These are phyloP conservation scores for Monosporascus sp. DNA, from an alignment of 2,329 filamentous ascomycete species.

Conservation along the genomic window DNA sequence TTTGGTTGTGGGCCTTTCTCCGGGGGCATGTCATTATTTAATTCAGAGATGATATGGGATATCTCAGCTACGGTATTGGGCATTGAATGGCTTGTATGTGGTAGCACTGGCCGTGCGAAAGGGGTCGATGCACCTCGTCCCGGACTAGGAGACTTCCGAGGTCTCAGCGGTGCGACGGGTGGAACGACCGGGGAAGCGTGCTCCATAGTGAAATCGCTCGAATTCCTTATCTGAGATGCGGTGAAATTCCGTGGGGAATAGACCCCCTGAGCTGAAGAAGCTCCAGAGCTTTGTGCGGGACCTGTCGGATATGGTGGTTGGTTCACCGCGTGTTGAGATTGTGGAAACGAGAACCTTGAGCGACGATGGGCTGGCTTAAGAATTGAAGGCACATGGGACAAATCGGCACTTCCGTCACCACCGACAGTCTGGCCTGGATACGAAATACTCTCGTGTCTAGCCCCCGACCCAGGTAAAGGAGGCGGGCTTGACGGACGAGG, in stretches of 20 bases:
- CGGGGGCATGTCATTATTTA: conserved; percentile 1
- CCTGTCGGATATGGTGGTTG: background rate
- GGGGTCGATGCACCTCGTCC: conserved; percentile 2
- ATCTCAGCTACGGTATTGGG: conserved; percentile 6
- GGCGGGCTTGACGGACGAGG: conserved; percentile 1
- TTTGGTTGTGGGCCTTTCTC: background rate
- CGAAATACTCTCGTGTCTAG: conserved; percentile 17
- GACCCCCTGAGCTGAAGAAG: background rate
- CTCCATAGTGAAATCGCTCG: background rate
- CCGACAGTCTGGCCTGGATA: background rate
- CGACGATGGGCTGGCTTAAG: conserved; percentile 13
- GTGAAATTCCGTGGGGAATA: background rate
- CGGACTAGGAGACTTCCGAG: background rate
- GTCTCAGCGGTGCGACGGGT: background rate
- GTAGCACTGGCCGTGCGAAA: conserved; percentile 3
- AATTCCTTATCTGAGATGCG: background rate
- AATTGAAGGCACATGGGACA: conserved; percentile 9
- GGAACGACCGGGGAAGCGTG: background rate
- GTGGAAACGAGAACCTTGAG: background rate
- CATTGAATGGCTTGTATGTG: background rate
- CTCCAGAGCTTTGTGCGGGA: background rate
- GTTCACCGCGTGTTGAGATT: background rate
- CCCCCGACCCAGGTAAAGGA: conserved; percentile 11
- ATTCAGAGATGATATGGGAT: conserved; percentile 11
- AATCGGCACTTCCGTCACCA: background rate